Evolutionary conservation across 2,329 filamentous ascomycete species (phyloP).

Genomic region (Talaromyces sp.): DNA sequence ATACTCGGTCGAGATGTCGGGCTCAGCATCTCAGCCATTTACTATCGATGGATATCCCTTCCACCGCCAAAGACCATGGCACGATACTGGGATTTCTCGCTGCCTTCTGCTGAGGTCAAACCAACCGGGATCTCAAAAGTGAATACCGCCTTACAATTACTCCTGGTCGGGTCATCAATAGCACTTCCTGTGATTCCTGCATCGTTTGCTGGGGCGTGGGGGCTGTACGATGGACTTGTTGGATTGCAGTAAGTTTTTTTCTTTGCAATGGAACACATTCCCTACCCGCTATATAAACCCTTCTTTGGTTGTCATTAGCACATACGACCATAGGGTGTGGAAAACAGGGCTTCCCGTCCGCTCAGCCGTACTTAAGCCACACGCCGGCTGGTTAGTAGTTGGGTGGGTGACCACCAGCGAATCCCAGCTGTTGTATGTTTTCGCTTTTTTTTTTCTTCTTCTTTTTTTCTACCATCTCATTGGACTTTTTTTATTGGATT

Average conservation of each 20-base stretch:
- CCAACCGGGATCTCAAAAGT: constrained; percentile 53
- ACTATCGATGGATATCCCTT: constrained; percentile 92
- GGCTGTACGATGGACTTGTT: constrained; percentile 60
- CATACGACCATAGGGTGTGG: constrained; percentile 48
- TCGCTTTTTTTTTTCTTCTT: constrained; percentile 17
- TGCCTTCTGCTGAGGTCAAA: constrained; percentile 55
- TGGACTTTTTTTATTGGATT: background rate
- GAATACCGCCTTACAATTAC: constrained; percentile 89
- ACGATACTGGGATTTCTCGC: constrained; percentile 95
- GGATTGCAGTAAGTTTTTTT: constrained; percentile 42
- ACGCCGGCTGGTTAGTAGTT: constrained; percentile 48
- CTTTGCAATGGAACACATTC: background rate
- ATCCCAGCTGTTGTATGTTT: constrained; percentile 47
- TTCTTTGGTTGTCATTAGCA: constrained; percentile 16
- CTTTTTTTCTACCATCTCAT: background rate
- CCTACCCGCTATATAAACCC: background rate
- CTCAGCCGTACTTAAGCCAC: constrained; percentile 50
- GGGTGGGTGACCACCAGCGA: constrained; percentile 49
- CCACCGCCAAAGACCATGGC: constrained; percentile 88
- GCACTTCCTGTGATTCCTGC: constrained; percentile 68
- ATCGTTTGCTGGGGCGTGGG: constrained; percentile 52
- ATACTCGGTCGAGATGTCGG: constrained; percentile 86
- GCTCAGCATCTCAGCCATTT: constrained; percentile 80
- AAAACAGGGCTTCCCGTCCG: constrained; percentile 49
- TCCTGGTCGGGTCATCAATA: constrained; percentile 79